Evolutionary conservation across 768 basidiomycete genomes (phyloP), one percentile per base, ranked within the genome.

Genomic region (Krasilnikovozyma curviuscula): DNA sequence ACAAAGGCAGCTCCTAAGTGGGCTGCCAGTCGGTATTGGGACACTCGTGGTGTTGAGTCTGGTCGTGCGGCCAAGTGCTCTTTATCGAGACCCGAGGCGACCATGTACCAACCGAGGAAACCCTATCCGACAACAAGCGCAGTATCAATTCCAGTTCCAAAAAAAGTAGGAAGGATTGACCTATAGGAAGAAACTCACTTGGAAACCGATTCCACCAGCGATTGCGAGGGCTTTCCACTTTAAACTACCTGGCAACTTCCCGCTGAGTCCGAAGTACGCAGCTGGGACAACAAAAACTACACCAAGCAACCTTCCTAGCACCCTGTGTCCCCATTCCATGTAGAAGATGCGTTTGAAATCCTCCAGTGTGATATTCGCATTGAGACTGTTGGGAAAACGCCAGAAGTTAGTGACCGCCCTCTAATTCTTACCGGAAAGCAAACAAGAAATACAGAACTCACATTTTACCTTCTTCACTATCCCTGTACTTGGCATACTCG

Each of bases 91-190:
- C 93, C 93, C 12, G 88, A 95, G 63, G 89, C 81, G 47, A 98
- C 93, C 93, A 98, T 98, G 69, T 97, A 95, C 93, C 93, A 98
- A 24, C 93, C 93, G 18, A 98, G 71, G 18, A 74, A 71, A 39
- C 93, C 93, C 65, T 98, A n/a, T n/a, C n/a, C n/a, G n/a, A n/a
- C n/a, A n/a, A n/a, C n/a, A n/a, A n/a, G n/a, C n/a, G n/a, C n/a
- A n/a, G n/a, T n/a, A n/a, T n/a, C n/a, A n/a, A n/a, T n/a, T n/a
- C n/a, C n/a, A n/a, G n/a, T n/a, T n/a, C n/a, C n/a, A n/a, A n/a
- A n/a, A n/a, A n/a, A 29, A 24, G 14, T 23, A 35, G 27, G 7
- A 21, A 23, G n/a, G 25, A 19, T 24, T 40, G 24, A 38, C 19
- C 4, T n/a, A 32, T 3, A n/a, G 28, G 12, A 24, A 7, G 38